phyloP scores from a whole-genome alignment of 2,329 filamentous ascomycete species.

The Penicillium sp. region DNA sequence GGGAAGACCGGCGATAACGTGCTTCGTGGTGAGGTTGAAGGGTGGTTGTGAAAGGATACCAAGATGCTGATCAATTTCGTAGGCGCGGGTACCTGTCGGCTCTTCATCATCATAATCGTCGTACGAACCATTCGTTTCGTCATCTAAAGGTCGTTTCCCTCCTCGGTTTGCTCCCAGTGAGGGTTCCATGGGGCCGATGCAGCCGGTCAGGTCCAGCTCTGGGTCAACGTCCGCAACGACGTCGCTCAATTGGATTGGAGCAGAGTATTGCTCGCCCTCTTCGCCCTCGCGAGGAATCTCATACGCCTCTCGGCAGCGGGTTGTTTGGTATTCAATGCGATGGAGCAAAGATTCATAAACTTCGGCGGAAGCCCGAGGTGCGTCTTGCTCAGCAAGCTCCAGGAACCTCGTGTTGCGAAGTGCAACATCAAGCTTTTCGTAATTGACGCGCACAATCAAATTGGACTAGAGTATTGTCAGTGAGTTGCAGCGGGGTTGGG shows the following conservation, averaged over 20 bases:
- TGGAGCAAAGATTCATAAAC: slow-evolving; percentile 76
- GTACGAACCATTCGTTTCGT: slow-evolving; percentile 27
- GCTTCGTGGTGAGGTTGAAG: slow-evolving; percentile 38
- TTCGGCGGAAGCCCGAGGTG: slow-evolving; percentile 72
- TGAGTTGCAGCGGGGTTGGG: slow-evolving; percentile 10
- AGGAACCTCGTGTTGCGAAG: slow-evolving; percentile 78
- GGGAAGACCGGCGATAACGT: slow-evolving; percentile 55
- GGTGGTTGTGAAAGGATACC: slow-evolving; percentile 52
- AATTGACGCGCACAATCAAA: slow-evolving; percentile 76
- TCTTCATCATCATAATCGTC: slow-evolving; percentile 50
- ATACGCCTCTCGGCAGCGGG: slow-evolving; percentile 59
- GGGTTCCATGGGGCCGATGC: slow-evolving; percentile 36
- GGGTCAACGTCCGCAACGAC: slow-evolving; percentile 40
- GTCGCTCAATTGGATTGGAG: slow-evolving; percentile 36
- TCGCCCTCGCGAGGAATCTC: slow-evolving; percentile 45
- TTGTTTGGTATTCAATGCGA: slow-evolving; percentile 67
- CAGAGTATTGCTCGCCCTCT: slow-evolving; percentile 42
- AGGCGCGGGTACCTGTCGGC: slow-evolving; percentile 28
- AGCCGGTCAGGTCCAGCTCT: slow-evolving; percentile 37
- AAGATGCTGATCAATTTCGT: slow-evolving; percentile 43
- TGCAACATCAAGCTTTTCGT: slow-evolving; percentile 79
- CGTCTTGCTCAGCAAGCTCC: slow-evolving; percentile 67
- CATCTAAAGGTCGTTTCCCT: slow-evolving; percentile 34
- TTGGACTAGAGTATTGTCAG: slow-evolving; percentile 57
- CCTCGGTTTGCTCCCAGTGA: slow-evolving; percentile 26